phyloP scores from a whole-genome alignment of 257 asterid species.

The Parsonsia alboflavescens region DNA sequence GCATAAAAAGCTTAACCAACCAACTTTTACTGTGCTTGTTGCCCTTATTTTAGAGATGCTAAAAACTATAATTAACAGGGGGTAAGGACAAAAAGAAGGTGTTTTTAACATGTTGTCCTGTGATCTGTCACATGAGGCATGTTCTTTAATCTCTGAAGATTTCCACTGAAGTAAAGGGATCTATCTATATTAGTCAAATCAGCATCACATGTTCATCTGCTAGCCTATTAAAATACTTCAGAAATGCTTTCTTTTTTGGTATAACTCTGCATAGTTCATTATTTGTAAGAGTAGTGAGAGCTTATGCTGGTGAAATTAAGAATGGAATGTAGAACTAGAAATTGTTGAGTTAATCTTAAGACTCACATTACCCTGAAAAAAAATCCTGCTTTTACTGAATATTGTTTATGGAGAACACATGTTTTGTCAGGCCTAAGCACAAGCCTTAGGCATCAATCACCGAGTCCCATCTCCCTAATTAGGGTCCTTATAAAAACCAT shows the following conservation, averaged over 20 bases:
- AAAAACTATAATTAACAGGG: slow-evolving; percentile 8
- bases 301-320: neutral
- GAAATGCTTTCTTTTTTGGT: neutral
- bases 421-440: slow-evolving; percentile 37
- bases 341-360: slow-evolving; percentile 28
- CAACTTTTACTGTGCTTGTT: slow-evolving; percentile 24
- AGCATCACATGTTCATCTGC: slow-evolving; percentile 27
- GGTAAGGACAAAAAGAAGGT: slow-evolving; percentile 14
- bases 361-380: slow-evolving; percentile 14
- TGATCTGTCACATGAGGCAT: slow-evolving; percentile 28
- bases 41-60: neutral
- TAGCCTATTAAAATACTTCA: slow-evolving; percentile 1
- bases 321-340: neutral
- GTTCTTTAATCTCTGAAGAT: slow-evolving; percentile 23
- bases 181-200: slow-evolving; percentile 24
- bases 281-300: neutral
- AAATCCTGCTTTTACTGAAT: slow-evolving; percentile 10
- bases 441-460: slow-evolving; percentile 17
- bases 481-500: slow-evolving; percentile 8
- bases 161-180: slow-evolving; percentile 11
- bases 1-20: slow-evolving; percentile 16
- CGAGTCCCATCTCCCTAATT: slow-evolving; percentile 4
- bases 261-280: neutral
- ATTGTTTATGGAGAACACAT: slow-evolving; percentile 28
- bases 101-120: slow-evolving; percentile 16